Base-by-base conservation (phyloP, 2,329 filamentous ascomycete species). In the Massarina eburnea region DNA sequence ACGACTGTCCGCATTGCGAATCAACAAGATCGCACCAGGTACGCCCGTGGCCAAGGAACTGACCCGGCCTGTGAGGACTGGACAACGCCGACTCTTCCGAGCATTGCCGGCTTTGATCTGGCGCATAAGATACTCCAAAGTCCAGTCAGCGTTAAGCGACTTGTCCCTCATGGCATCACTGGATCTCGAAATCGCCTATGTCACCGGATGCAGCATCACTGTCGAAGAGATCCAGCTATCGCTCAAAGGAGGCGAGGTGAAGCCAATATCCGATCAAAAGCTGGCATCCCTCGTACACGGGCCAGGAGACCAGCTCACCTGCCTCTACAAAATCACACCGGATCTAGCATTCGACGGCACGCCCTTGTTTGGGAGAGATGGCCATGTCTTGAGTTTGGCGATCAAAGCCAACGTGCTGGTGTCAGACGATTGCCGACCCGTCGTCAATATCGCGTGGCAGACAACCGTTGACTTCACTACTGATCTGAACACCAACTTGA, bases 281-380 rank as follows among this genome's bases (percentile, higher is more conserved):
- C 82, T 80, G 51, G 68, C 71, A 29, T 81, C 83, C 4, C 72
- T 86, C 20, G 74, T 75, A 33, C 85, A 84, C 62, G 82, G 83
- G 12, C 81, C 86, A 14, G 84, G 87, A 57, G 88, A 92, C 61
- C 86, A 91, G 65, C 73, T 89, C 50, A 88, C 86, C 1, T 83
- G 90, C 56, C 74, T 91, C 42, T 92, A 90, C 71, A 81, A 80
- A 42, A 79, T 89, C 47, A 71, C 73, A 9, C 67, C 65, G 27
- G 62, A 67, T 34, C 35, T 62, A 68, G 40, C 61, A 66, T 36
- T 68, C 64, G 61, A 81, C 73, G 62, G 76, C 71, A 61, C 72
- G 71, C 37, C 72, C 73, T 48, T 76, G 75, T 47, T 78, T 76
- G 49, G 61, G 8, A 57, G 34, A 18, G 62, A 65, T 41, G 62